Percentiles rank a stretch among this genome's conserved stretches.
These are phyloP conservation scores for Phalaenopsis aphrodite DNA, from an alignment of 106 monocot species.

Conservation along the genomic window DNA sequence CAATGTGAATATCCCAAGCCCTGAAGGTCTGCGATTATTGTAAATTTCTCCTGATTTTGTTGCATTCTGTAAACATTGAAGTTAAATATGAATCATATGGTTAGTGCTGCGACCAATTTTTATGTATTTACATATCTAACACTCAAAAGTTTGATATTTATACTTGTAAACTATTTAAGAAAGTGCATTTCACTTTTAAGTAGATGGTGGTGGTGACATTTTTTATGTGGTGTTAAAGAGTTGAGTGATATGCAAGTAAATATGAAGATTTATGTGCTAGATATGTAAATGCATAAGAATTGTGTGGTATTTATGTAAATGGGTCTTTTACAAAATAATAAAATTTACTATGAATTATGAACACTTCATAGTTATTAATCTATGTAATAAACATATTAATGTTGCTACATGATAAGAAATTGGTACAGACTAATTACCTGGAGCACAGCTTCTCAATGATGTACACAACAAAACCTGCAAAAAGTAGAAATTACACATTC, in stretches of 20 bases:
- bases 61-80: slow-evolving; percentile 12
- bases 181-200: too few relatives aligned
- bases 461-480: slow-evolving; percentile 52
- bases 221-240: too few relatives aligned
- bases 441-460: slow-evolving; percentile 57
- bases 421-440: slow-evolving; percentile 27
- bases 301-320: too few relatives aligned
- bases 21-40: slow-evolving; percentile 36
- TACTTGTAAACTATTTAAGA: neutral
- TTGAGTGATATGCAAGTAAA: neutral
- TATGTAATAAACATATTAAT: too few relatives aligned
- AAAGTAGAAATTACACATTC: neutral
- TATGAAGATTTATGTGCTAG: neutral
- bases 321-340: too few relatives aligned
- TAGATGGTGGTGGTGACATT: too few relatives aligned
- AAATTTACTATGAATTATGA: too few relatives aligned
- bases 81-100: neutral
- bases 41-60: slow-evolving; percentile 43
- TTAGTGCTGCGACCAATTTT: neutral
- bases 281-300: neutral
- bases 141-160: neutral
- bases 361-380: too few relatives aligned
- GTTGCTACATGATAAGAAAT: neutral
- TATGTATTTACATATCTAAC: neutral
- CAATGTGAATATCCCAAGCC: slow-evolving; percentile 59